These are phyloP conservation scores for Plasmodium inui DNA, from an alignment of 169 alveolate genomes.

Conservation along the genomic window DNA sequence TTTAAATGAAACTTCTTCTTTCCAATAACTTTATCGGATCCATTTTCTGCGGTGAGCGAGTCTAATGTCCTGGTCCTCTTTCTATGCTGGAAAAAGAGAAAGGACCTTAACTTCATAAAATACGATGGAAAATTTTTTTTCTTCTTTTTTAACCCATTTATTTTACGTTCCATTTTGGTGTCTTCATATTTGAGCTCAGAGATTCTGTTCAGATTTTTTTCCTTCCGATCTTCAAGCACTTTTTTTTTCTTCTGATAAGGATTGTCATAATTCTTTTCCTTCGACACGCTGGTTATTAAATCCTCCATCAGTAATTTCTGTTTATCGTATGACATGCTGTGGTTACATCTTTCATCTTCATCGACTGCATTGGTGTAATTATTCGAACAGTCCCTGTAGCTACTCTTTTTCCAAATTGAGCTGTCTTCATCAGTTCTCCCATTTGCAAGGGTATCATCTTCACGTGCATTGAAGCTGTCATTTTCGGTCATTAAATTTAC, in stretches of 20 bases:
- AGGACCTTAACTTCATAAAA: constrained; percentile 32
- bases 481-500: neutral
- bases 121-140: constrained; percentile 24
- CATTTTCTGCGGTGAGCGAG: constrained; percentile 3
- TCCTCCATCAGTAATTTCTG: constrained; percentile 1
- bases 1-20: constrained; percentile 27
- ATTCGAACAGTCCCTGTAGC: neutral
- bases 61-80: neutral
- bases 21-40: neutral
- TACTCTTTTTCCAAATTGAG: neutral
- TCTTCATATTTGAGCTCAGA: neutral
- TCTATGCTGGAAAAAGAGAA: constrained; percentile 19
- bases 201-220: neutral
- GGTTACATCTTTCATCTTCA: neutral
- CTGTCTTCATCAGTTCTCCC: constrained; percentile 2
- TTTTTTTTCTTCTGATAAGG: neutral
- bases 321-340: neutral
- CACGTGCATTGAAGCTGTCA: neutral
- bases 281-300: constrained; percentile 17
- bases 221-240: neutral
- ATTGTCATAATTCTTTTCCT: neutral
- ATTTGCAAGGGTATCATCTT: neutral
- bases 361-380: neutral
- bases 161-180: constrained; percentile 3
- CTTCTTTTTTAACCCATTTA: neutral